A percentile compares a stretch with the other conserved stretches of the same genome.
Conservation (phyloP, 371 early-diverging fungal genomes). For the Mucor velutinosus region DNA sequence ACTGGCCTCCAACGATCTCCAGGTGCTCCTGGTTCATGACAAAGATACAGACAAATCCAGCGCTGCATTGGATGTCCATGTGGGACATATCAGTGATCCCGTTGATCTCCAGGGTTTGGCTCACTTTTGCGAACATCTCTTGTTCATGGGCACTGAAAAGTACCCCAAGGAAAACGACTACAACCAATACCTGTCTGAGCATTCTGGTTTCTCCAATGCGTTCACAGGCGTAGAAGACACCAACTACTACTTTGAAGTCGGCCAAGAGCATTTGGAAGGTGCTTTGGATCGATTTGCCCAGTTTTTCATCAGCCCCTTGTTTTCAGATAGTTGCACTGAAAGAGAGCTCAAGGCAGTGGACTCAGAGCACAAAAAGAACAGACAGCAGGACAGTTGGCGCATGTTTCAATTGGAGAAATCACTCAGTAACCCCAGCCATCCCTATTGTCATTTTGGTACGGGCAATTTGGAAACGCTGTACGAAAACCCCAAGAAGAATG, state of each 20-base stretch:
- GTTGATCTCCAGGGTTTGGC: slow-evolving; percentile 90
- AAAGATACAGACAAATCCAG: slow-evolving; percentile 85
- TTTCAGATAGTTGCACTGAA: slow-evolving; percentile 85
- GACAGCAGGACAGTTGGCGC: slow-evolving; percentile 87
- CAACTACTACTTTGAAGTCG: slow-evolving; percentile 95
- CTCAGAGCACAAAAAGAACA: slow-evolving; percentile 94
- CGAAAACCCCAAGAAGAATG: slow-evolving; percentile 69
- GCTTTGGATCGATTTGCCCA: slow-evolving; percentile 94
- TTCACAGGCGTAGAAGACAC: slow-evolving; percentile 89
- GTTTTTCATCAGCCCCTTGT: slow-evolving; percentile 91
- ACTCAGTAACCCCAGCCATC: slow-evolving; percentile 79
- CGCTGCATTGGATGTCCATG: slow-evolving; percentile 92
- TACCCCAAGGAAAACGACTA: slow-evolving; percentile 97
- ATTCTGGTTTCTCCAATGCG: slow-evolving; percentile 96
- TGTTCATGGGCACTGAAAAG: slow-evolving; percentile 88
- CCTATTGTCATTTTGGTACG: slow-evolving; percentile 86
- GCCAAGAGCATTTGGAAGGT: slow-evolving; percentile 82
- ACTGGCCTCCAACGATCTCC: slow-evolving; percentile 73
- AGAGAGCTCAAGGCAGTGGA: slow-evolving; percentile 94
- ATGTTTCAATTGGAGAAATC: slow-evolving; percentile 84
- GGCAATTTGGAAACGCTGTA: slow-evolving; percentile 85
- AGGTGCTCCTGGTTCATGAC: slow-evolving; percentile 85
- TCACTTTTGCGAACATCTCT: slow-evolving; percentile 98
- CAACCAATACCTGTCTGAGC: slow-evolving; percentile 79
- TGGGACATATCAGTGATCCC: slow-evolving; percentile 89